Conservation (phyloP, 2,329 filamentous ascomycete genomes). For the Lachnellula subtilissima region DNA sequence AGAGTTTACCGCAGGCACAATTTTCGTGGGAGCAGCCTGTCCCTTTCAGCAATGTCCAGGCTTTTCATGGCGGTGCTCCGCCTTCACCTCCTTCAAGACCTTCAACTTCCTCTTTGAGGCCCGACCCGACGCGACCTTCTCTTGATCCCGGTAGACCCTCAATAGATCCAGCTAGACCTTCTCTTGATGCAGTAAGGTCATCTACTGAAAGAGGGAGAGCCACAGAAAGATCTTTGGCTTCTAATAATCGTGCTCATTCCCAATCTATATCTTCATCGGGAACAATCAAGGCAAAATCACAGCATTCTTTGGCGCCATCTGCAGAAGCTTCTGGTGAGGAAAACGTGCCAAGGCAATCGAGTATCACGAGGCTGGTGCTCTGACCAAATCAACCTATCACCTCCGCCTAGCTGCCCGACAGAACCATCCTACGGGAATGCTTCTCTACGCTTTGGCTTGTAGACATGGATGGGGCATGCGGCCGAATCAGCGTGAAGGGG, state of each 20-base stretch:
- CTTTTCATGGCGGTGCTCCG: slow-evolving; percentile 44
- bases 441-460: slow-evolving; percentile 90
- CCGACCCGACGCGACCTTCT: slow-evolving; percentile 36
- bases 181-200: slow-evolving; percentile 42
- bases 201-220: slow-evolving; percentile 48
- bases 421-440: slow-evolving; percentile 88
- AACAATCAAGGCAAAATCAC: slow-evolving; percentile 39
- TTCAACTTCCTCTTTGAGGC: slow-evolving; percentile 45
- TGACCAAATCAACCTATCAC: slow-evolving; percentile 95
- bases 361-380: slow-evolving; percentile 78
- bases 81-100: slow-evolving; percentile 59
- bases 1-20: slow-evolving; percentile 46
- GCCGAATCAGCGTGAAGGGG: slow-evolving; percentile 81
- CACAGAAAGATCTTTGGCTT: slow-evolving; percentile 45
- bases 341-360: slow-evolving; percentile 82
- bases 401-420: slow-evolving; percentile 82
- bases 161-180: slow-evolving; percentile 46
- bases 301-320: slow-evolving; percentile 48
- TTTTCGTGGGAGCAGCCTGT: slow-evolving; percentile 59
- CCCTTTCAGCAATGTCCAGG: slow-evolving; percentile 39
- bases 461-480: slow-evolving; percentile 98
- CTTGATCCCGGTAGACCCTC: slow-evolving; percentile 43
- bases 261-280: slow-evolving; percentile 21
- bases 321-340: slow-evolving; percentile 78
- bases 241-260: slow-evolving; percentile 35